Percentiles rank a stretch among this genome's conserved stretches.
These are phyloP conservation scores for Vigna hirtella DNA, from an alignment of 306 rosid species.

Conservation along the genomic window DNA sequence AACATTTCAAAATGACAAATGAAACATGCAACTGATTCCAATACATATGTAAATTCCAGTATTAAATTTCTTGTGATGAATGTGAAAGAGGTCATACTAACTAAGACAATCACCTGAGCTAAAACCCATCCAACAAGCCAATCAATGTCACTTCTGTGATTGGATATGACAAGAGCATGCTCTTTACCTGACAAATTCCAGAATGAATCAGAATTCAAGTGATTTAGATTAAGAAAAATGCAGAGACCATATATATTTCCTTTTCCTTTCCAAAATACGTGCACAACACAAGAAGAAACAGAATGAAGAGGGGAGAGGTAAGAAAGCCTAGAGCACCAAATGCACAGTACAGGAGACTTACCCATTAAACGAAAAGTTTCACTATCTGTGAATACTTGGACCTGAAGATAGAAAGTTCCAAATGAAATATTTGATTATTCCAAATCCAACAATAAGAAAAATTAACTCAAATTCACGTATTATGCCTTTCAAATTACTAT, in stretches of 20 bases:
- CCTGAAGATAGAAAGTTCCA: conserved; percentile 59
- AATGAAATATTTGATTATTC: conserved; percentile 42
- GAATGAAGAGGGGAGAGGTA: neutral
- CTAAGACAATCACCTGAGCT: conserved; percentile 76
- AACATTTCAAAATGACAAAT: conserved; percentile 1
- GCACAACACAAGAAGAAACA: conserved; percentile 26
- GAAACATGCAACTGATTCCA: conserved; percentile 4
- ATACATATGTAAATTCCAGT: neutral
- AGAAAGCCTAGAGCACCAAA: conserved; percentile 20
- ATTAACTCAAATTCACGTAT: conserved; percentile 23
- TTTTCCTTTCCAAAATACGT: conserved; percentile 23
- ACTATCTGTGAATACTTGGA: conserved; percentile 71
- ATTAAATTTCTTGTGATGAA: conserved; percentile 20
- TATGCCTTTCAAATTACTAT: conserved; percentile 6
- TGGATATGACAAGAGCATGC: conserved; percentile 83
- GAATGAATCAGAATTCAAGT: conserved; percentile 32
- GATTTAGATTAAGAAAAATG: conserved; percentile 14
- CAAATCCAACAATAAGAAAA: conserved; percentile 37
- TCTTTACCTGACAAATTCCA: conserved; percentile 76
- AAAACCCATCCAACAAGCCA: conserved; percentile 97
- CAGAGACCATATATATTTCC: neutral
- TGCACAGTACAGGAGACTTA: conserved; percentile 49
- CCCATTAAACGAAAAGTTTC: conserved; percentile 84
- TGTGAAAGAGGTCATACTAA: conserved; percentile 31
- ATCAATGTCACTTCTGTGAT: conserved; percentile 93